Evolutionary conservation across 176 grass and related monocot species (phyloP), one percentile per base, ranked within the genome.

Genomic region (Leersia perrieri): DNA sequence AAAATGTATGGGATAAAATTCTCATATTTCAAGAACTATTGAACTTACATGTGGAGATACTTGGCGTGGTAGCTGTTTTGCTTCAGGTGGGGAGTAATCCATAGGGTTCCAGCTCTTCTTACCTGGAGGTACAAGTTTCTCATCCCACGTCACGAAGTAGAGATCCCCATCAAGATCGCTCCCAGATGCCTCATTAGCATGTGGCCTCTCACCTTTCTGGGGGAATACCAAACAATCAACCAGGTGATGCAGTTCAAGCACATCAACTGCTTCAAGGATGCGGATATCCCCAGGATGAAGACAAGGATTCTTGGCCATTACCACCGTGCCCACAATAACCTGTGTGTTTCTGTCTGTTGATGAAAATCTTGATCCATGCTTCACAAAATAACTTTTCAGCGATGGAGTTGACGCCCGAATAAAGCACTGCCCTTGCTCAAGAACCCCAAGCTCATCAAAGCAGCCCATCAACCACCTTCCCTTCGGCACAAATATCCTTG

Each of bases 381-480:
- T 97, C 18, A 83, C 33, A 66, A 97, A 93, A 83, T 84, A 93
- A 84, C 80, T 89, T 75, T 86, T 80, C 5, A 90, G 85, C 28
- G 66, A 94, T 63, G 80, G 92, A 72, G 53, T 60, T 66, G 92
- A 92, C 20, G 66, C 77, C 41, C 84, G 95, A 70, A 97, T 89
- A 84, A 94, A 94, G 87, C 95, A 97, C 63, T 94, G 89, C 12
- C 95, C 95, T 51, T 94, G 82, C 44, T 97, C 77, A 55, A 97
- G 88, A 31, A 97, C 34, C 5, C 83, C 92, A 84, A 90, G 83
- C 61, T 97, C 95, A 80, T 97, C 95, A 65, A 97, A 74, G 77
- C 92, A 97, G 49, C 95, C 95, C 90, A 97, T 97, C 76, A 97
- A 73, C 95, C 90, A 97, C 80, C 95, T 92, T 40, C 91, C 90